Evolutionary conservation across 176 grass and related monocot species (phyloP), one percentile per base, ranked within the genome.

Genomic region (Juncus effusus): DNA sequence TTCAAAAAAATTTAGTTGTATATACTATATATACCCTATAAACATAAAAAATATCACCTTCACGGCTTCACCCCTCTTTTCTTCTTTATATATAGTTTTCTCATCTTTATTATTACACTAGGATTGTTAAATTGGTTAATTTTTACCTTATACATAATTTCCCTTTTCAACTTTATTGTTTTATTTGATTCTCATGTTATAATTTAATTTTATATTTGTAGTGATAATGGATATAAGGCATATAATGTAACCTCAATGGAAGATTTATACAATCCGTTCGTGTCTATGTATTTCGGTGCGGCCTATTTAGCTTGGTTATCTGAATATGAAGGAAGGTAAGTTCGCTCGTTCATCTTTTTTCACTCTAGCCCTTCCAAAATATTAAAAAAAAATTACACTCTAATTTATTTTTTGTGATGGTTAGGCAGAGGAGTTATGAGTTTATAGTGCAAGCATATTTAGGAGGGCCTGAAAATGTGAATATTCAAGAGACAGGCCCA

Each of bases 361-460:
- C 10, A 65, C 44, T 41, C 16, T 35, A 64, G 3, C 6, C 68
- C 64, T 64, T 77, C 65, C 55, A 58, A 19, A 4, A 65, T 69
- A 2, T n/a, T n/a, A n/a, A n/a, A n/a, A 19, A 59, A 3, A 9
- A 70, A 78, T 28, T 77, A 79, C 13, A 36, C 1, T 28, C 19
- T 51, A 64, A 56, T 61, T 54, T 13, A 51, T 7, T 35, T 74
- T 62, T 14, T 74, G 14, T 19, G 9, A 16, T 40, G 40, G 74
- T 55, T 84, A 97, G 88, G 64, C 69, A 92, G 56, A 81, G 83
- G 61, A 86, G 75, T 40, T 79, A 89, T 58, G 80, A 92, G 60
- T 97, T 97, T 75, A 83, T 97, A 56, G 67, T 97, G 76, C 93
- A 97, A 67, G 93, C 93, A 69, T 97, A 83, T 71, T 81, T 97